Evolutionary conservation across 140 eudicot species (phyloP), one percentile per base, ranked within the genome.

Genomic region (Bidens hawaiensis): DNA sequence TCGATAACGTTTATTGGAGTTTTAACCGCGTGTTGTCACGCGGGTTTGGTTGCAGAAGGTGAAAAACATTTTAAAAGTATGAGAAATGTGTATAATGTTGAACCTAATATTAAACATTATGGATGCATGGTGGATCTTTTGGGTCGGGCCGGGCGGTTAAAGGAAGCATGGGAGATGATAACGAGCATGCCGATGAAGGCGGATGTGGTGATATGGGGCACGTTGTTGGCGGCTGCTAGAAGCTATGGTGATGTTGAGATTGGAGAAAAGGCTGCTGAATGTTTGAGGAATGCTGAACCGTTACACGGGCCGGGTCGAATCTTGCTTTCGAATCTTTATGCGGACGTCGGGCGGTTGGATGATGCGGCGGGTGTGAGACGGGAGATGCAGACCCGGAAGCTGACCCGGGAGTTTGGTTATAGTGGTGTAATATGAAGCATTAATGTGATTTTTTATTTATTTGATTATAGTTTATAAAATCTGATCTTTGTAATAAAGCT

Each of bases 401-500:
- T 90, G 68, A 52, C 75, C 4, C 83, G 88, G 79, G 69, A 76
- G 18, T 91, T 89, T 16, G 97, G 87, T 42, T 84, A 79, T 40
- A 86, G 97, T 68, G 90, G 90, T 18, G 46, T 70, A 13, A 49
- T 60, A 34, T 54, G 73, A 67, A 7, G 15, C 7, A 13, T 2
- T 58, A 10, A 58, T 33, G 46, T n/a, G 18, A 4, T 17, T n/a
- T n/a, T n/a, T n/a, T n/a, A n/a, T n/a, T n/a, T n/a, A n/a, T n/a
- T n/a, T n/a, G n/a, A n/a, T n/a, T n/a, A n/a, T n/a, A n/a, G n/a
- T n/a, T n/a, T n/a, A n/a, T n/a, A n/a, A n/a, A n/a, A n/a, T n/a
- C n/a, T n/a, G n/a, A n/a, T n/a, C n/a, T n/a, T n/a, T n/a, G n/a
- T n/a, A n/a, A n/a, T n/a, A n/a, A n/a, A n/a, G n/a, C n/a, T n/a